Percentiles rank a stretch among this genome's conserved stretches.
Conservation (phyloP, 2,329 filamentous ascomycete species). For the Cryphonectria radicalis region DNA sequence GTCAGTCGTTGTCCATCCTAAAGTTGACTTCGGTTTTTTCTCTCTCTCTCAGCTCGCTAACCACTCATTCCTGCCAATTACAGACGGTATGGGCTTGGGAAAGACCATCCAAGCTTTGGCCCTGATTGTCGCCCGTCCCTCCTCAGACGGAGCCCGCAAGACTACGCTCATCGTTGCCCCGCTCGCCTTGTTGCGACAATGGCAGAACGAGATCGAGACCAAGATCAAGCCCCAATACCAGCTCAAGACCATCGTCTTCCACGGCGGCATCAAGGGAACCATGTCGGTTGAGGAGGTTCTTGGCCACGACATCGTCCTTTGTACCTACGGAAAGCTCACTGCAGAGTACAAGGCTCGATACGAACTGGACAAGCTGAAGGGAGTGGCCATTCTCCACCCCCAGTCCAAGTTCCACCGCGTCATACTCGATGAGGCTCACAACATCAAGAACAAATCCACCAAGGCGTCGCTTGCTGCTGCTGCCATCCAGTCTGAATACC, state of each 20-base stretch:
- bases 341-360: constrained; percentile 11
- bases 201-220: constrained; percentile 74
- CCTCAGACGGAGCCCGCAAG: constrained; percentile 47
- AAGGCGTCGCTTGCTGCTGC: constrained; percentile 17
- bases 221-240: constrained; percentile 36
- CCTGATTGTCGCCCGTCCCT: constrained; percentile 62
- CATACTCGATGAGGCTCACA: constrained; percentile 27
- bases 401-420: constrained; percentile 16
- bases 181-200: constrained; percentile 89
- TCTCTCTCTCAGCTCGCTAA: neutral
- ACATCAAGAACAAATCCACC: constrained; percentile 23
- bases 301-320: constrained; percentile 21
- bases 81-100: constrained; percentile 90
- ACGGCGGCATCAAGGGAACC: constrained; percentile 32
- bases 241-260: constrained; percentile 36
- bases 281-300: constrained; percentile 8
- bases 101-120: constrained; percentile 89
- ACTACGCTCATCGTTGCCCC: constrained; percentile 81
- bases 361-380: neutral
- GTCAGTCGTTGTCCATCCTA: constrained; percentile 1
- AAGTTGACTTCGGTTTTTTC: neutral
- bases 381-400: constrained; percentile 34
- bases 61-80: neutral
- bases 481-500: constrained; percentile 8
- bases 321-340: constrained; percentile 25